These are phyloP conservation scores for Penicillium steckii DNA, from an alignment of 495 filamentous ascomycete species.

Conservation along the genomic window DNA sequence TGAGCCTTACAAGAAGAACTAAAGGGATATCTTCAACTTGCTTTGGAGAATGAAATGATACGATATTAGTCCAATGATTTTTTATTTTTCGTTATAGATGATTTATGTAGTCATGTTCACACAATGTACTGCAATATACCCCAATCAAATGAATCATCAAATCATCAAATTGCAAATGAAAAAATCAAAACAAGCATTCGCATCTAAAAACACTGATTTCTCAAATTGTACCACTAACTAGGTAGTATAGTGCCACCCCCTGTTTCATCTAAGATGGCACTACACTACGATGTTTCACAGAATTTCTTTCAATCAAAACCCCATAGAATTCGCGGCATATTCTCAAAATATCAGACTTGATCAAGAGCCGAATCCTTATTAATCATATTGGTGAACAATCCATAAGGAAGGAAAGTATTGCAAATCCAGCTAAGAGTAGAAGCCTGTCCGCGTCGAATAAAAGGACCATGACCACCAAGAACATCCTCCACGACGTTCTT, in stretches of 20 bases:
- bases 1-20: conserved; percentile 13
- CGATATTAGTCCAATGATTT: neutral
- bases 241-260: no score
- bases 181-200: no score
- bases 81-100: neutral
- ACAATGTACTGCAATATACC: conserved; percentile 15
- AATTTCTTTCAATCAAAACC: no score
- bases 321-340: no score
- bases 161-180: neutral
- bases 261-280: no score
- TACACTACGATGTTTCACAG: no score
- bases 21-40: neutral
- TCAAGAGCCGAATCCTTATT: neutral
- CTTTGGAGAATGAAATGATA: neutral
- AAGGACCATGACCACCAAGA: conserved; percentile 6
- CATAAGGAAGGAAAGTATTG: conserved; percentile 17
- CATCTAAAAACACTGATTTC: no score
- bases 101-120: conserved; percentile 6
- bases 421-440: conserved; percentile 21
- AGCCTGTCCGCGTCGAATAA: conserved; percentile 19
- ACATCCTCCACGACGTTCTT: conserved; percentile 21
- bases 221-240: no score
- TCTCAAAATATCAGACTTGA: neutral
- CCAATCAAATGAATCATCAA: conserved; percentile 1
- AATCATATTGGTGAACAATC: neutral